Evolutionary conservation across 805 yeast genomes (phyloP), one percentile per base, ranked within the genome.

Genomic region (Ogataea minuta): DNA sequence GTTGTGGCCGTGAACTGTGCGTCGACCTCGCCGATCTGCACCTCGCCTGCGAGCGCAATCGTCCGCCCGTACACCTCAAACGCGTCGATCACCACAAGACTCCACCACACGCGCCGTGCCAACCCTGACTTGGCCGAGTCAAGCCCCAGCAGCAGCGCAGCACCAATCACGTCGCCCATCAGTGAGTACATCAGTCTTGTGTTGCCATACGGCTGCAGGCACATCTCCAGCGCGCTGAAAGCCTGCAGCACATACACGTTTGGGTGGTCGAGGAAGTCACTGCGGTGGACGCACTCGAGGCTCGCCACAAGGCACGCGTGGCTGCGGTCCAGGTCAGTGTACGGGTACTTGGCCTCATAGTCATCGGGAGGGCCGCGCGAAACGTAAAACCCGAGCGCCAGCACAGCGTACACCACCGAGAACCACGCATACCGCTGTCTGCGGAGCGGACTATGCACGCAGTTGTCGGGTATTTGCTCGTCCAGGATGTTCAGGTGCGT

Each of bases 41-140:
- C 15, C 9, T 28, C 23, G n/a, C 14, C 11, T 4, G 28, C 5
- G 6, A 35, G 28, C 8, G 16, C 11, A 19, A 27, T 27, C 9
- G 23, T 9, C 9, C 40, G 23, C 9, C 40, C 40, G 16, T 30
- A 36, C 2, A 30, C 30, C 32, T 36, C 40, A 12, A 36, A 28
- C 3, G 34, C 12, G 19, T 36, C 40, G 14, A 28, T 6, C 13
- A 36, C 30, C 10, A 36, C 14, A 5, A 36, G 26, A n/a, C 26
- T 29, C 10, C n/a, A 10, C 40, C 40, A 36, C 3, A 30, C 15
- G 6, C 34, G 27, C 8, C 28, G 32, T 2, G 28, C 23, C 4
- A 34, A 6, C 4, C 25, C 5, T n/a, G 20, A 9, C 4, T 14
- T 24, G 11, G 6, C 17, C 2, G 20, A 17, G 10, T 16, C n/a